These are phyloP conservation scores for Pseudozyma sp. DNA, from an alignment of 1,284 basidiomycete species.

Conservation along the genomic window DNA sequence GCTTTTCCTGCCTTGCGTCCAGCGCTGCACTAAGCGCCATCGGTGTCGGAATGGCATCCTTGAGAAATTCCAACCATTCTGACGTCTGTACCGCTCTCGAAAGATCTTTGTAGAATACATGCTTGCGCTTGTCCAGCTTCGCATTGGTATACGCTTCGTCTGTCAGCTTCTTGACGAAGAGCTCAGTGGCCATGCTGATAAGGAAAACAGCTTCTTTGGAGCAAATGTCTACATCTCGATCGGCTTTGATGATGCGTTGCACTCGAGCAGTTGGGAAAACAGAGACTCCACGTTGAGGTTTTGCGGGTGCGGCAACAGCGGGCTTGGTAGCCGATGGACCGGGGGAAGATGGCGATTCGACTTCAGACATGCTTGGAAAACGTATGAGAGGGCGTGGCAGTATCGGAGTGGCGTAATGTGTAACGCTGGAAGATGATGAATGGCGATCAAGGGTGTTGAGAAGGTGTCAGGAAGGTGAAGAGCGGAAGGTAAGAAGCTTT, in stretches of 20 bases:
- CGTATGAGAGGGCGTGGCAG: no score
- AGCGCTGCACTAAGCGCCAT: conserved; percentile 51
- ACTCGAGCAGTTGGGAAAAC: conserved; percentile 57
- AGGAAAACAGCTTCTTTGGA: conserved; percentile 61
- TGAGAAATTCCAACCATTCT: conserved; percentile 56
- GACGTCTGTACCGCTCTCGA: conserved; percentile 57
- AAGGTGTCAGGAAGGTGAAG: no score
- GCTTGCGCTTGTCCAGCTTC: conserved; percentile 57
- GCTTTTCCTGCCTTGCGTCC: conserved; percentile 41
- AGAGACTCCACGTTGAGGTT: conserved; percentile 39
- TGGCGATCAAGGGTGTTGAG: not conserved
- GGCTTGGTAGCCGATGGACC: conserved; percentile 15
- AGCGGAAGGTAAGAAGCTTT: not conserved
- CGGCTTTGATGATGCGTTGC: conserved; percentile 62
- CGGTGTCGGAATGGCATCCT: conserved; percentile 52
- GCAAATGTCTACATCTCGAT: conserved; percentile 62
- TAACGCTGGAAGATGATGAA: not conserved
- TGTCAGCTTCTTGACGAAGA: conserved; percentile 57
- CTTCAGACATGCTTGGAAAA: conserved; percentile 12
- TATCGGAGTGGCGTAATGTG: no score
- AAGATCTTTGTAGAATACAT: conserved; percentile 60
- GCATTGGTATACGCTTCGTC: conserved; percentile 60
- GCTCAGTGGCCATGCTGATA: conserved; percentile 58
- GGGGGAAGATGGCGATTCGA: conserved; percentile 14
- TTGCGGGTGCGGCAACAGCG: not conserved